Evolutionary conservation across 2,329 filamentous ascomycete genomes (phyloP), one percentile per base, ranked within the genome.

Genomic region (Cercospora brassicicola): DNA sequence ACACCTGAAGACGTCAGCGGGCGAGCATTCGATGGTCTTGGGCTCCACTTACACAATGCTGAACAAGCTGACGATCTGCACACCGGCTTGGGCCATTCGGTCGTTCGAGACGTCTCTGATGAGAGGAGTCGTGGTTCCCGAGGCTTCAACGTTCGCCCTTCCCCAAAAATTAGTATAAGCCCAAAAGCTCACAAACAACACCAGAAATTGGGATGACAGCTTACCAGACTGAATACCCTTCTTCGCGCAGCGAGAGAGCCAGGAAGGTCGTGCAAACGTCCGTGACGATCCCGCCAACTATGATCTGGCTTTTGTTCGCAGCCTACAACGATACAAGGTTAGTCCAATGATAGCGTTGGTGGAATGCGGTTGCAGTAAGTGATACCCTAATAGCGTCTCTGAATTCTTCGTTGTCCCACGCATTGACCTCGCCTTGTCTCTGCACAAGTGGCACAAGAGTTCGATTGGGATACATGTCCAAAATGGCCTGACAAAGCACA

Each of bases 231-330:
- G 86, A 86, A 82, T 92, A 93, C 28, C 90, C 91, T 53, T 87
- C 89, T 13, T 88, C 85, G 39, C 89, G 84, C 4, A 93, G 86
- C 0, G 89, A 90, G n/a, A 93, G 84, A 0, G 91, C 89, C 5
- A 91, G 84, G 82, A 93, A 93, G 0, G 90, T 83, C 23, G 89
- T 91, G 84, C 89, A 92, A 67, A 93, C 90, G 77, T 93, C 91
- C 0, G 91, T 93, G 2, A 87, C 85, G 73, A 93, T 91, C 7
- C 91, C 90, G 2, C 83, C 90, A 15, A 94, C 78, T 75, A 93
- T 90, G 73, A 93, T 82, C 77, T 93, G 91, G 31, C 84, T 88
- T 77, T 88, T 89, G 67, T 86, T 86, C 3, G 89, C 86, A 1
- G 89, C 89, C 70, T 63, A 11, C 9, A 18, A 36, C 8, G 30